Percentiles rank a stretch among this genome's conserved stretches.
Evolutionary conservation across 1,139 yeast genomes (phyloP).

Genomic region (Saccharomyces hybrid): DNA sequence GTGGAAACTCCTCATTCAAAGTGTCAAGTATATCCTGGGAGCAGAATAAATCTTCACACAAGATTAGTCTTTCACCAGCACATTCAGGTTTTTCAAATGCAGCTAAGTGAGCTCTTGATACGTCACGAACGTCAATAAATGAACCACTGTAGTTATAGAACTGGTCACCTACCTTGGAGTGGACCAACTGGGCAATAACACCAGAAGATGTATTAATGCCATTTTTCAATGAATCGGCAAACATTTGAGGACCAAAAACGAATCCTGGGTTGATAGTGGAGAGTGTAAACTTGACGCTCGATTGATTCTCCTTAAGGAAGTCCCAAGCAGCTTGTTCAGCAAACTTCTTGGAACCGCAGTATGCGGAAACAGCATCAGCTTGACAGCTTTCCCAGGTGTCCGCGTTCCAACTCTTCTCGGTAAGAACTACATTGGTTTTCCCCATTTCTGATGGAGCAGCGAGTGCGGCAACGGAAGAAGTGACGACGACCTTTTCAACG

Average conservation of each 20-base stretch:
- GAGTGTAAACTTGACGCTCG: conserved; percentile 38
- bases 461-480: too few species aligned
- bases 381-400: conserved; percentile 33
- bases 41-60: conserved; percentile 28
- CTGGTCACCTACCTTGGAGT: conserved; percentile 11
- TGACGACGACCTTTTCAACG: too few species aligned
- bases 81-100: conserved; percentile 36
- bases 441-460: background rate
- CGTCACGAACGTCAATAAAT: conserved; percentile 47
- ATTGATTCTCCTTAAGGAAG: conserved; percentile 33
- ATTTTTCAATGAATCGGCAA: conserved; percentile 27
- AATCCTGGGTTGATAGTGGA: conserved; percentile 42
- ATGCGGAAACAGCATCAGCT: conserved; percentile 28
- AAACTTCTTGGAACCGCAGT: conserved; percentile 43
- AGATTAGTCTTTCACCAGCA: conserved; percentile 31
- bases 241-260: conserved; percentile 42
- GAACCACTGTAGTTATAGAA: conserved; percentile 6
- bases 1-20: conserved; percentile 34
- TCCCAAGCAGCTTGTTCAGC: conserved; percentile 52
- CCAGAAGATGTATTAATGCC: conserved; percentile 34
- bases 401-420: conserved; percentile 37
- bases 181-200: conserved; percentile 24
- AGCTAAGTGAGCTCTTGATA: conserved; percentile 44
- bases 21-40: conserved; percentile 31
- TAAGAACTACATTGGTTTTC: conserved; percentile 3